Percentiles rank a stretch among this genome's conserved stretches.
Evolutionary conservation across 805 yeast species (phyloP).

Genomic region (Schwanniomyces yamadae): DNA sequence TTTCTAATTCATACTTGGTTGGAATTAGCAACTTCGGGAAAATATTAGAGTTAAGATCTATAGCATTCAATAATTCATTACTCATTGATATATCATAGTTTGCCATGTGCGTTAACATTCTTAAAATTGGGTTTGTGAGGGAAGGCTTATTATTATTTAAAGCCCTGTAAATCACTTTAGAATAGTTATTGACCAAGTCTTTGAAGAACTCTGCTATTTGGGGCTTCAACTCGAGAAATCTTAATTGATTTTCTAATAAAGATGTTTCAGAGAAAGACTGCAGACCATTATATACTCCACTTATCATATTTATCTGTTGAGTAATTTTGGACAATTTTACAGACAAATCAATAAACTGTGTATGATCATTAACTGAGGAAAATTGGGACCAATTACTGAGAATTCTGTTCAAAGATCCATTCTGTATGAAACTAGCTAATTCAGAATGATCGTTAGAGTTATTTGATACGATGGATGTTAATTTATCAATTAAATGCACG

Average conservation of each 20-base stretch:
- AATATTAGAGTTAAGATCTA: slow-evolving; percentile 64
- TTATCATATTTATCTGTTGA: slow-evolving; percentile 10
- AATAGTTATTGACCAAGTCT: slow-evolving; percentile 53
- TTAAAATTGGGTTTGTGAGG: slow-evolving; percentile 60
- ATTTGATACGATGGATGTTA: slow-evolving; percentile 6
- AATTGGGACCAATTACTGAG: slow-evolving; percentile 42
- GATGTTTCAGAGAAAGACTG: slow-evolving; percentile 2
- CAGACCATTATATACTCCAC: background rate
- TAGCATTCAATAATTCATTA: slow-evolving; percentile 58
- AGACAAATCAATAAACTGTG: slow-evolving; percentile 46
- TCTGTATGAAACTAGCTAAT: slow-evolving; percentile 27
- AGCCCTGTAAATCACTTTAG: slow-evolving; percentile 67
- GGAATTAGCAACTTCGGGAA: slow-evolving; percentile 64
- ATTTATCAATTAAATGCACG: slow-evolving; percentile 9
- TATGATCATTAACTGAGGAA: slow-evolving; percentile 51
- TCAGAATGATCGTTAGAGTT: slow-evolving; percentile 3
- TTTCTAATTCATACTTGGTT: slow-evolving; percentile 43
- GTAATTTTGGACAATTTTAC: slow-evolving; percentile 36
- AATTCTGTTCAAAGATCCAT: slow-evolving; percentile 27
- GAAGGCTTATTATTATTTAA: slow-evolving; percentile 57
- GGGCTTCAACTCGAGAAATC: slow-evolving; percentile 15
- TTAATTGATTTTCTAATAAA: background rate
- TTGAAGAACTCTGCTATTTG: slow-evolving; percentile 41
- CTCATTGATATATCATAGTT: slow-evolving; percentile 51
- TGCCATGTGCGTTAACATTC: slow-evolving; percentile 50